phyloP scores from a whole-genome alignment of 2,329 filamentous ascomycete species.

The Colletotrichum endophyticum region DNA sequence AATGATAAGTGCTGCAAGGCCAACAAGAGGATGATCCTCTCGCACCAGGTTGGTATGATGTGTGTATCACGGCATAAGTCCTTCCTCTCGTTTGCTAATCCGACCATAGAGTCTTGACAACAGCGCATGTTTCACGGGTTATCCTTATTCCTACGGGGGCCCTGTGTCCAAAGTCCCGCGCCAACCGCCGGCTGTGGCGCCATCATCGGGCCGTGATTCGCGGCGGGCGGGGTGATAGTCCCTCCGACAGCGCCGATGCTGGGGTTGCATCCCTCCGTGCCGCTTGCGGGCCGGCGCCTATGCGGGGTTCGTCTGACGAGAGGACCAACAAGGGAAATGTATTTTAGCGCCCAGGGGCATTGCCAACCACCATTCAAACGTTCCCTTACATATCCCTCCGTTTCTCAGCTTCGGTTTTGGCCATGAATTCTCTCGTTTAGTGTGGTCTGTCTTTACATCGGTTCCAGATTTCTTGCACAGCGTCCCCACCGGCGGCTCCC shows the following conservation, averaged over 20 bases:
- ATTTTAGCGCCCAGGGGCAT: neutral
- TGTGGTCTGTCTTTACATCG: neutral
- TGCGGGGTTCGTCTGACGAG: neutral
- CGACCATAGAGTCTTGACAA: neutral
- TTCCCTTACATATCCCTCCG: too few species aligned
- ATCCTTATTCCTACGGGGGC: neutral
- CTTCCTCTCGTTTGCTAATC: neutral
- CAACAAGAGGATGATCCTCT: accelerated
- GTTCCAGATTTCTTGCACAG: neutral
- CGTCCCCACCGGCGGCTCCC: neutral
- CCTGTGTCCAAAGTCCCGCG: neutral
- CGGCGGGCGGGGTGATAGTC: neutral
- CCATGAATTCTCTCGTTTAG: neutral
- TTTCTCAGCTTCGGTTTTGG: neutral
- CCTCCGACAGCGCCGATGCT: neutral
- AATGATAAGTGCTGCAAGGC: accelerated
- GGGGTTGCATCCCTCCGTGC: neutral
- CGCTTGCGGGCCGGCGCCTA: neutral
- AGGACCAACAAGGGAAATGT: neutral
- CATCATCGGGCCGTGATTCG: neutral
- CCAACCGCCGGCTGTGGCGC: neutral
- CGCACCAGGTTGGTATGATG: accelerated
- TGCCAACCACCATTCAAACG: accelerated
- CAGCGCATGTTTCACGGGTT: neutral
- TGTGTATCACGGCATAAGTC: neutral